phyloP scores from a whole-genome alignment of 75 land plant species.

The Picea sitchensis region DNA sequence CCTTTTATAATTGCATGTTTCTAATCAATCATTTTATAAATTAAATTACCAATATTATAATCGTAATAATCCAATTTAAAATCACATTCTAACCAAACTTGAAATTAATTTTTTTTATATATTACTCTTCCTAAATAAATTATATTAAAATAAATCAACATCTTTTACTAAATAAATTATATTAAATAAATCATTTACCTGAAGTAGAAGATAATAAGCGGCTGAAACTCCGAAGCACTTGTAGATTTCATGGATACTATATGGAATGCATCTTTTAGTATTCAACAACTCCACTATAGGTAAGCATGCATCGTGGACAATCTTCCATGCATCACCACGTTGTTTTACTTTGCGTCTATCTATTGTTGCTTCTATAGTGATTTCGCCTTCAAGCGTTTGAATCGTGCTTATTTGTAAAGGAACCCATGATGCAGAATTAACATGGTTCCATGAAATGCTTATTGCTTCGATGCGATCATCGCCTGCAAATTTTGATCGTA shows the following conservation, averaged over 20 bases:
- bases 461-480: background rate
- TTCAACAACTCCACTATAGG: constrained; percentile 22
- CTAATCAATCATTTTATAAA: too few species aligned
- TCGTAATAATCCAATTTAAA: too few species aligned
- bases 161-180: too few species aligned
- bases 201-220: constrained; percentile 4
- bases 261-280: constrained; percentile 21
- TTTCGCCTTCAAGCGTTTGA: background rate
- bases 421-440: constrained; percentile 8
- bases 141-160: too few species aligned
- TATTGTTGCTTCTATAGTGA: background rate
- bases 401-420: background rate
- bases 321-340: constrained; percentile 27
- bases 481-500: too few species aligned
- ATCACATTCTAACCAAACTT: too few species aligned
- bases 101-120: too few species aligned
- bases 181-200: too few species aligned
- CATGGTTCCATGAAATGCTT: background rate
- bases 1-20: too few species aligned
- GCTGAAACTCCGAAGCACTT: constrained; percentile 24
- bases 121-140: too few species aligned
- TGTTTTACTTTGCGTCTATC: background rate
- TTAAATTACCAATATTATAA: too few species aligned
- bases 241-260: constrained; percentile 21
- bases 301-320: constrained; percentile 21